Percentiles rank a stretch among this genome's conserved stretches.
phyloP scores from a whole-genome alignment of 805 yeast genomes.

The Zygosaccharomyces siamensis region DNA sequence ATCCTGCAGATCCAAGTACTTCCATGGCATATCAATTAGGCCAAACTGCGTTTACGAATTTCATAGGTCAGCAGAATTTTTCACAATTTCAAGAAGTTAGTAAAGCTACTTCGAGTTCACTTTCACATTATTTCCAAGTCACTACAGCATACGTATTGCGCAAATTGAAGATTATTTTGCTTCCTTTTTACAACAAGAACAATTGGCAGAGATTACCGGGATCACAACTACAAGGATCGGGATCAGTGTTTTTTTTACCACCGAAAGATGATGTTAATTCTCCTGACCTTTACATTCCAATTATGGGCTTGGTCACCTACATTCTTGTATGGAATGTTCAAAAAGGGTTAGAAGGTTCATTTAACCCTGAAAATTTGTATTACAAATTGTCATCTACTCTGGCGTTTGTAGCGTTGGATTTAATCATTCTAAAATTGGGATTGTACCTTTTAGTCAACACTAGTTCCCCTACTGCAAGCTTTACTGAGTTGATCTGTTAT shows the following conservation, averaged over 20 bases:
- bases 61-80: conserved; percentile 53
- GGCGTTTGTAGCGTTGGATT: conserved; percentile 75
- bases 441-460: conserved; percentile 58
- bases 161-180: conserved; percentile 66
- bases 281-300: conserved; percentile 92
- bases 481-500: conserved; percentile 83
- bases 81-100: conserved; percentile 45
- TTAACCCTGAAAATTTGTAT: conserved; percentile 91
- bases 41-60: conserved; percentile 59
- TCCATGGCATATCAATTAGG: conserved; percentile 86
- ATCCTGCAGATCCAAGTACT: conserved; percentile 65
- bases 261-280: conserved; percentile 89
- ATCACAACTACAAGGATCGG: conserved; percentile 15
- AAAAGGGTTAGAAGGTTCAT: conserved; percentile 81
- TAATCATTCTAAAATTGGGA: conserved; percentile 70
- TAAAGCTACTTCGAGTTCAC: conserved; percentile 35
- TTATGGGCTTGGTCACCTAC: conserved; percentile 88
- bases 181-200: conserved; percentile 76
- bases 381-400: conserved; percentile 79
- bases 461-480: conserved; percentile 37
- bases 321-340: conserved; percentile 76
- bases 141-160: conserved; percentile 78
- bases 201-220: conserved; percentile 67
- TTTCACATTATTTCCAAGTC: conserved; percentile 87
- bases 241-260: conserved; percentile 38